Evolutionary conservation across 768 basidiomycete species (phyloP).

Genomic region (Pleurotus tuber-regium): DNA sequence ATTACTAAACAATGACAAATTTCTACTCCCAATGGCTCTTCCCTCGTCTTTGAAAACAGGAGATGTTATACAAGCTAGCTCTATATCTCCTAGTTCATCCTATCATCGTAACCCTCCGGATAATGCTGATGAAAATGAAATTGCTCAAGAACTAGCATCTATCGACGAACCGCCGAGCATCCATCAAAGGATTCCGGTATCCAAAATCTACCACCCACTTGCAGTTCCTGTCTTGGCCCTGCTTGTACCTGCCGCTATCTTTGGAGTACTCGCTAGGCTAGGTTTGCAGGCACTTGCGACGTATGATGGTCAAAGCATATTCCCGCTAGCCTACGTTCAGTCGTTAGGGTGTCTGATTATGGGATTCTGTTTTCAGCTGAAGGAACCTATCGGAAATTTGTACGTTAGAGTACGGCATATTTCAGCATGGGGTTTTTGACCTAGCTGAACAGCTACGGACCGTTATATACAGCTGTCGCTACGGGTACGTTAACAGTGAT

Average conservation of each 20-base stretch:
- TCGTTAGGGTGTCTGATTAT: slow-evolving; percentile 88
- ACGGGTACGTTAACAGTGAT: slow-evolving; percentile 53
- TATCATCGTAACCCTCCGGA: background rate
- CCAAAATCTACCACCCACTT: slow-evolving; percentile 45
- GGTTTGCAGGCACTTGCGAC: slow-evolving; percentile 72
- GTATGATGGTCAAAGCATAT: slow-evolving; percentile 76
- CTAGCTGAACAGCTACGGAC: slow-evolving; percentile 67
- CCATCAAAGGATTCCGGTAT: slow-evolving; percentile 24
- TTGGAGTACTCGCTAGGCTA: slow-evolving; percentile 81
- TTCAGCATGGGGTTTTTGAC: background rate
- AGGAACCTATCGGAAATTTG: slow-evolving; percentile 72
- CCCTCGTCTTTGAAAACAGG: background rate
- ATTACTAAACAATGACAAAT: background rate
- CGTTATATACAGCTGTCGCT: slow-evolving; percentile 83
- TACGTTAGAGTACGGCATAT: slow-evolving; percentile 37
- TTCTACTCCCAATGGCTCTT: background rate
- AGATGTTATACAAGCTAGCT: too few relatives aligned
- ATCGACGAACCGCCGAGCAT: slow-evolving; percentile 33
- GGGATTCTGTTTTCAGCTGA: slow-evolving; percentile 74
- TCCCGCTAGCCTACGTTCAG: slow-evolving; percentile 83
- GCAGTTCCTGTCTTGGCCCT: slow-evolving; percentile 65
- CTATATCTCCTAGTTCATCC: background rate
- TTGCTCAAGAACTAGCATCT: slow-evolving; percentile 26
- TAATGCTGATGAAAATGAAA: slow-evolving; percentile 13
- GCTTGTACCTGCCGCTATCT: slow-evolving; percentile 77